Percentiles rank a stretch among this genome's conserved stretches.
Conservation (phyloP, 177 flowering plant genomes). For the Tripterygium wilfordii region DNA sequence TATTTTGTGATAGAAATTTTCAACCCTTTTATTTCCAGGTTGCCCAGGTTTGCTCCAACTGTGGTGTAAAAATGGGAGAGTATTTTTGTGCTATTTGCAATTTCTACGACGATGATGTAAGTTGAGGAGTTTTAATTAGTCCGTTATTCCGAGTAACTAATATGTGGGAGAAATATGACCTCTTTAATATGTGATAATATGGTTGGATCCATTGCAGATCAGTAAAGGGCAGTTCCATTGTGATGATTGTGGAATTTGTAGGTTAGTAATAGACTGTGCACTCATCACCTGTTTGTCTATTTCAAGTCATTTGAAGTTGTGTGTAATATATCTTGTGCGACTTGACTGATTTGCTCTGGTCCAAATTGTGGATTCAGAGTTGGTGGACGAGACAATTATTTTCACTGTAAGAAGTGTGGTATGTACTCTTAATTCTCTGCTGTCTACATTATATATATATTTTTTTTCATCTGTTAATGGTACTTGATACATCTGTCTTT, state of each 20-base stretch:
- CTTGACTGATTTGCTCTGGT: no score
- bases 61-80: conserved; percentile 89
- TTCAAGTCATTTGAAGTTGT: no score
- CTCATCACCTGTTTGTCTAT: no score
- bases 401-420: conserved; percentile 56
- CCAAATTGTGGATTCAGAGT: conserved; percentile 32
- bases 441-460: neutral
- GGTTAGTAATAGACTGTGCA: conserved; percentile 33
- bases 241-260: conserved; percentile 84
- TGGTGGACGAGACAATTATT: conserved; percentile 52
- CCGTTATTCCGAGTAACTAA: neutral
- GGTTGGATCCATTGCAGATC: conserved; percentile 35
- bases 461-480: no score
- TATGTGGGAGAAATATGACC: no score
- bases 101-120: conserved; percentile 87
- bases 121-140: neutral
- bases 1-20: no score
- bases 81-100: conserved; percentile 82
- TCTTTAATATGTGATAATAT: no score
- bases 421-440: conserved; percentile 11
- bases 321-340: no score
- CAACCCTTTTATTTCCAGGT: no score
- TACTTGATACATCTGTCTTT: no score
- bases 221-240: conserved; percentile 73
- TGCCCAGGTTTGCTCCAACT: conserved; percentile 60